Evolutionary conservation across 1,139 yeast species (phyloP), one percentile per base, ranked within the genome.

Genomic region (Hyphopichia burtonii): DNA sequence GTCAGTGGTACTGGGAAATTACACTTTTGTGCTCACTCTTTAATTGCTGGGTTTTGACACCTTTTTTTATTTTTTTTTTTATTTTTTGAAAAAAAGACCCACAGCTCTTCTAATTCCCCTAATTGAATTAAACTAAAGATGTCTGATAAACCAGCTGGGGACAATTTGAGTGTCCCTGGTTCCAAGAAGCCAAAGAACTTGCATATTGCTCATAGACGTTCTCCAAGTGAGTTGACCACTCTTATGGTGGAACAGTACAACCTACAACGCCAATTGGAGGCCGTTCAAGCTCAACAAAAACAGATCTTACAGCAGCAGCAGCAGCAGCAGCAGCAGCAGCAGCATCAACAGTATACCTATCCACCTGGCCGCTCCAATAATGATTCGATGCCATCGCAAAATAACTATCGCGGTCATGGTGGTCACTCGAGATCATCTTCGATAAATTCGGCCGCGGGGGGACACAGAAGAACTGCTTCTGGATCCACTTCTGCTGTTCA

Each of bases 211-310:
- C 98, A 91, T 59, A 78, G 98, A 57, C 78, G 96, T 47, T 86
- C 97, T 4, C 97, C 97, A 19, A 83, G 93, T 52, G 99, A 93
- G 62, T 75, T 93, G 61, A 91, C 98, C n/a, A 87, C 87, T 44
- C 72, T 93, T 50, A 91, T 93, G 96, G 81, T 87, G 54, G 96
- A 90, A 63, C 97, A 90, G 60, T 82, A 91, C 63, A 90, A 93
- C 49, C 76, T 93, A 46, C 97, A 91, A 63, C 89, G 94, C 54
- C 97, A 91, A 61, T 74, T 90, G 66, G 97, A 91, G 56, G 77
- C 83, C 51, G 95, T 88, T 3, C 96, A 90, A 60, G 91, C 87
- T 15, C 96, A 91, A 60, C 96, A 87, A 59, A 93, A 89, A 61
- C 96, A 88, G 57, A 78, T 90, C 45, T 63, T 88, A 52, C 83